Evolutionary conservation across 2,329 filamentous ascomycete species (phyloP).

Genomic region (Xylaria digitata): DNA sequence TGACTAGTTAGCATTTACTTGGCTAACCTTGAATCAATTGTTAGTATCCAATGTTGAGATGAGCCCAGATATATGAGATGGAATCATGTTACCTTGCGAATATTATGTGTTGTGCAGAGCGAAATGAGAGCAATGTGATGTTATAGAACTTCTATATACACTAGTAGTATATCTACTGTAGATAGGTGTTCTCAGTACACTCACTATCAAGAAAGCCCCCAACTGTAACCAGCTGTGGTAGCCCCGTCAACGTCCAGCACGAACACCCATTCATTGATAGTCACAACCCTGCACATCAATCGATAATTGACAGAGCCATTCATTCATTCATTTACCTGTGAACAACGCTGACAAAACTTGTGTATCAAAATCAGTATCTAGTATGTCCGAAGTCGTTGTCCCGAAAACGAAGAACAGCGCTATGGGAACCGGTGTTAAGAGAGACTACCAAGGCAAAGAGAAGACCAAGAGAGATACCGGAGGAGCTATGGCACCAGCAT

Average conservation of each 20-base stretch:
- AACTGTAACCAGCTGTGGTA: conserved; percentile 28
- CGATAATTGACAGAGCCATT: background rate
- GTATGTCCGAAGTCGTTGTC: conserved; percentile 46
- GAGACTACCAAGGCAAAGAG: conserved; percentile 64
- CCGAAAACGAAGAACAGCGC: conserved; percentile 44
- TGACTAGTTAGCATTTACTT: background rate
- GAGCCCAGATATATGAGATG: background rate
- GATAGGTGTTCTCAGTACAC: too few relatives aligned
- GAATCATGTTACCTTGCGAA: background rate
- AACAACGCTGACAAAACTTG: background rate
- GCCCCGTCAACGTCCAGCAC: conserved; percentile 11
- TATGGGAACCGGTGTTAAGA: conserved; percentile 63
- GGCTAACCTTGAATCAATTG: background rate
- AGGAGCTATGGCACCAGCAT: conserved; percentile 24
- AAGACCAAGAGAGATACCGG: conserved; percentile 50
- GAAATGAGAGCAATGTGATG: background rate
- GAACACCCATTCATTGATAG: background rate
- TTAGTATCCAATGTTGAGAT: background rate
- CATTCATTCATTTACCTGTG: background rate
- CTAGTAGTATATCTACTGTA: background rate
- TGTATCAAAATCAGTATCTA: background rate
- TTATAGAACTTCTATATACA: background rate
- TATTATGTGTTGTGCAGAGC: background rate
- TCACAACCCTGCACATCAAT: background rate
- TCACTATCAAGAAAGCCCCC: background rate